phyloP scores from a whole-genome alignment of 1,284 basidiomycete genomes.

The Heterobasidion irregulare region DNA sequence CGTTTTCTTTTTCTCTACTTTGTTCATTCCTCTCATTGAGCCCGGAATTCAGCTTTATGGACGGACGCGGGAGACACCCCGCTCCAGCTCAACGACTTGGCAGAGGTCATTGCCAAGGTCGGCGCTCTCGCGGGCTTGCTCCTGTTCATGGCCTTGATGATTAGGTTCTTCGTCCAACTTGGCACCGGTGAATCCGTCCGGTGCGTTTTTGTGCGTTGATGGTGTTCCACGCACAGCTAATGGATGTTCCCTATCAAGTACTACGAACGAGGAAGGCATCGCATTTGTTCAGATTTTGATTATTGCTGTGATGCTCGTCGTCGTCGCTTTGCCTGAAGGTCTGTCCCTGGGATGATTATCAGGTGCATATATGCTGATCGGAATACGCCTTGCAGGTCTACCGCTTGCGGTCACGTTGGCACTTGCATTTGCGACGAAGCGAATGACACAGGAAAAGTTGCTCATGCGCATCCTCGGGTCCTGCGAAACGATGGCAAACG shows the following conservation, averaged over 20 bases:
- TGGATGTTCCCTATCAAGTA: conserved; percentile 27
- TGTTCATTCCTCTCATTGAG: not conserved
- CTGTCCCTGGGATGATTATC: conserved; percentile 10
- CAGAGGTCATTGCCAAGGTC: conserved; percentile 90
- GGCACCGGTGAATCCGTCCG: conserved; percentile 39
- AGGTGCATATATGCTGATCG: conserved; percentile 8
- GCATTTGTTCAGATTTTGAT: conserved; percentile 92
- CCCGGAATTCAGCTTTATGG: conserved; percentile 51
- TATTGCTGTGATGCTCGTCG: conserved; percentile 90
- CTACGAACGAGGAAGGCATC: conserved; percentile 79
- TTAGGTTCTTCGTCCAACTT: conserved; percentile 89
- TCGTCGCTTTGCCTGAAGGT: conserved; percentile 97
- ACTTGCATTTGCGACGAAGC: conserved; percentile 92
- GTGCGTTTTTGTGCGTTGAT: conserved; percentile 26
- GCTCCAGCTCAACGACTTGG: conserved; percentile 87
- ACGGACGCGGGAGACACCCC: conserved; percentile 84
- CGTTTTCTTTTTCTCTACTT: conserved; percentile 18
- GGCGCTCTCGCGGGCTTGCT: conserved; percentile 79
- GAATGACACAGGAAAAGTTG: conserved; percentile 93
- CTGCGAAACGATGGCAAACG: conserved; percentile 98
- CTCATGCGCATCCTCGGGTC: conserved; percentile 93
- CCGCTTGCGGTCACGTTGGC: conserved; percentile 96
- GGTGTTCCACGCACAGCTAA: conserved; percentile 1
- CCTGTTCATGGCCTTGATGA: conserved; percentile 84
- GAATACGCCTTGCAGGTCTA: conserved; percentile 45